A percentile compares a stretch with the other conserved stretches of the same genome.
Conservation (phyloP, 805 yeast genomes). For the Jamesozyma spencerorum region DNA sequence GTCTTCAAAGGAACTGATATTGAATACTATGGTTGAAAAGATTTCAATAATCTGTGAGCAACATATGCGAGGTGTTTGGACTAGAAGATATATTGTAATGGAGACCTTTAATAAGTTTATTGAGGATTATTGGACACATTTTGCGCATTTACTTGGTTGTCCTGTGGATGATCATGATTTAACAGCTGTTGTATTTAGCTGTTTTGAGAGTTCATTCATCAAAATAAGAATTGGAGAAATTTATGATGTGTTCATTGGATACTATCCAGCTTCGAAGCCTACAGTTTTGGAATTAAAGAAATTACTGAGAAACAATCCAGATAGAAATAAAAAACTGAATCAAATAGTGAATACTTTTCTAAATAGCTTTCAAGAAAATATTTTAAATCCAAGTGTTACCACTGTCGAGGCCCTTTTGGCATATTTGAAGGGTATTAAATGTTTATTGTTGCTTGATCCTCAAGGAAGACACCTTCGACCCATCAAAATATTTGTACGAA, state of each 20-base stretch:
- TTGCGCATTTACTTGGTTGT: conserved; percentile 15
- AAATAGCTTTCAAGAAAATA: conserved; percentile 13
- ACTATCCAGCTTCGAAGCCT: conserved; percentile 42
- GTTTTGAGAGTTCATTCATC: conserved; percentile 22
- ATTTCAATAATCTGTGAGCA: conserved; percentile 14
- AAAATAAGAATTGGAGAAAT: conserved; percentile 46
- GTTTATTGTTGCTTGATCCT: conserved; percentile 74
- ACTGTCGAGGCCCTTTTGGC: conserved; percentile 62
- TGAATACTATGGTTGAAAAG: conserved; percentile 16
- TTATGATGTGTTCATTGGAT: conserved; percentile 43
- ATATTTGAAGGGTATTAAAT: conserved; percentile 61
- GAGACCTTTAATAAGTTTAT: conserved; percentile 24
- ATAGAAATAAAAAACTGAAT: conserved; percentile 23
- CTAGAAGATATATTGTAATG: conserved; percentile 17
- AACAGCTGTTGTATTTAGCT: conserved; percentile 17
- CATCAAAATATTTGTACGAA: conserved; percentile 66
- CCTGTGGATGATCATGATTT: conserved; percentile 24
- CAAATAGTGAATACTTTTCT: conserved; percentile 14
- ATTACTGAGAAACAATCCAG: conserved; percentile 36
- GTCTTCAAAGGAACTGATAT: conserved; percentile 14
- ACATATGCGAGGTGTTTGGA: conserved; percentile 14
- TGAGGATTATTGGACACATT: conserved; percentile 19
- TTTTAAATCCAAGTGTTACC: conserved; percentile 74
- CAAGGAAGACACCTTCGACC: conserved; percentile 73
- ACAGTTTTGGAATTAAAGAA: conserved; percentile 53